These are phyloP conservation scores for Rhynchospora breviuscula DNA, from an alignment of 176 grass and related monocot species.

Conservation along the genomic window DNA sequence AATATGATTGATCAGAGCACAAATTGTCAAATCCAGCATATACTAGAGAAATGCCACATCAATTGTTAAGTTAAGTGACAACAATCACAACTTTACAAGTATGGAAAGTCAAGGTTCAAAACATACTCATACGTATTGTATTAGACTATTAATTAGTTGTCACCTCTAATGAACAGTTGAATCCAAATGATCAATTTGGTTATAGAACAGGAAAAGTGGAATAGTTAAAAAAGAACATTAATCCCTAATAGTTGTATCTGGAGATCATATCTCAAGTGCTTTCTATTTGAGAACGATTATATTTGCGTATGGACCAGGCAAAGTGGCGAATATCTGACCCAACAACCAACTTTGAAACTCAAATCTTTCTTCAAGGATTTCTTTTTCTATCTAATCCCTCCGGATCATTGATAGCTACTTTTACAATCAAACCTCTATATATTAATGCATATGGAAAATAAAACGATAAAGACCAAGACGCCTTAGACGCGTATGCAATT, in stretches of 20 bases:
- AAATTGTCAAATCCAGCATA: too few relatives aligned
- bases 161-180: background rate
- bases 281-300: background rate
- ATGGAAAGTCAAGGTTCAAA: too few relatives aligned
- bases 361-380: background rate
- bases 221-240: background rate
- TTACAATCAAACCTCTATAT: background rate
- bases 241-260: background rate
- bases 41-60: too few relatives aligned
- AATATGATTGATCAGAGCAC: too few relatives aligned
- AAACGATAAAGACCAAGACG: background rate
- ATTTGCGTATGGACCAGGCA: background rate
- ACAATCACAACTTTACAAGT: too few relatives aligned
- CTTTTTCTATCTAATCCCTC: background rate
- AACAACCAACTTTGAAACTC: conserved; percentile 17
- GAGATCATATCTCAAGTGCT: background rate
- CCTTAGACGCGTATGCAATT: background rate
- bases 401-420: background rate
- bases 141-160: too few relatives aligned
- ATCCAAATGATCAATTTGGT: background rate
- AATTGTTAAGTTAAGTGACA: too few relatives aligned
- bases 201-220: background rate
- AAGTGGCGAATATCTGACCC: conserved; percentile 11
- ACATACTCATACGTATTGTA: too few relatives aligned
- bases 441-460: background rate